Percentiles rank a stretch among this genome's conserved stretches.
Conservation (phyloP, 2,329 filamentous ascomycete genomes). For the Sporothrix variecibatus region DNA sequence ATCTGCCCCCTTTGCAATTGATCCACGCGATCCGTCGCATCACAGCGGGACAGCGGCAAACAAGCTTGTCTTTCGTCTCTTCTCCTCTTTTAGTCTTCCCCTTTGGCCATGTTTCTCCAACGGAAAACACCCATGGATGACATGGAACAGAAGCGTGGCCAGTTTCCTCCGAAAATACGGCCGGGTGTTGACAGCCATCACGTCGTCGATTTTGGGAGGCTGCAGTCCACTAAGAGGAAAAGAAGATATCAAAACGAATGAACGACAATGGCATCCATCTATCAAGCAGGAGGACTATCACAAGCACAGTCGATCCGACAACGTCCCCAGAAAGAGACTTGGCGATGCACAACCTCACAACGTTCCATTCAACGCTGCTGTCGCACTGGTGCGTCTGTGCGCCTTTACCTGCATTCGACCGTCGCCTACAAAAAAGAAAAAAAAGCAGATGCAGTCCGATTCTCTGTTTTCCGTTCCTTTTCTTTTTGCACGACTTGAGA, state of each 20-base stretch:
- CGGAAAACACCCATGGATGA: neutral
- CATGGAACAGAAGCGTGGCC: neutral
- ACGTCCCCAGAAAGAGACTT: neutral
- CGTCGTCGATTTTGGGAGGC: neutral
- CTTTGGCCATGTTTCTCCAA: neutral
- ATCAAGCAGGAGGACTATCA: neutral
- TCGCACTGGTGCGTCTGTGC: conserved; percentile 4
- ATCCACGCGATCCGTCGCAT: conserved; percentile 14
- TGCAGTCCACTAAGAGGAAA: neutral
- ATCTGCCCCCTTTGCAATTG: neutral
- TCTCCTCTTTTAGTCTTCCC: neutral
- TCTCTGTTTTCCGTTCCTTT: neutral
- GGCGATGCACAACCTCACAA: conserved; percentile 7
- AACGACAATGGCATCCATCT: neutral
- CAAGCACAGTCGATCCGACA: neutral
- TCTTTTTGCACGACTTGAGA: conserved; percentile 8
- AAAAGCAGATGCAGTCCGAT: neutral
- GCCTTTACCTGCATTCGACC: neutral
- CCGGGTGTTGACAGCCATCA: conserved; percentile 1
- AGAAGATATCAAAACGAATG: neutral
- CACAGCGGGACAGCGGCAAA: neutral
- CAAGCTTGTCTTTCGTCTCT: neutral
- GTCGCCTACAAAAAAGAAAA: neutral
- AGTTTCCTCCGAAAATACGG: conserved; percentile 10
- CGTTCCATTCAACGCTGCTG: neutral